Conservation (phyloP, 306 rosid genomes). For the Citrullus mucosospermus region DNA sequence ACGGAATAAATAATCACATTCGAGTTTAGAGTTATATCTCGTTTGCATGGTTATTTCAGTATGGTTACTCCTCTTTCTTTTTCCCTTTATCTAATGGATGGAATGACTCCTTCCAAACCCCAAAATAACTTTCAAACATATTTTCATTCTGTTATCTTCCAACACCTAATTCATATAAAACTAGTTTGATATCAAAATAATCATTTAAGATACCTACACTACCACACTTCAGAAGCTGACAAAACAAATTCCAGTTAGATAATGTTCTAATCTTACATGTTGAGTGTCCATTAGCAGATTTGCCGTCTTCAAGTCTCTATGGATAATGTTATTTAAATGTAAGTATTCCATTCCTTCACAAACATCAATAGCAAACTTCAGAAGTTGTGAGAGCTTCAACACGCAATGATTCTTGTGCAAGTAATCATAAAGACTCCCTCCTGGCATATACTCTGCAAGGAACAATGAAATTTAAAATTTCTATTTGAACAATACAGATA, state of each 20-base stretch:
- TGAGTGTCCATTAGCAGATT: constrained; percentile 80
- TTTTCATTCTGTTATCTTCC: background rate
- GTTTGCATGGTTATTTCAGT: background rate
- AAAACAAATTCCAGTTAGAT: constrained; percentile 9
- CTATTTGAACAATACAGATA: background rate
- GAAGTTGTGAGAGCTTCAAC: constrained; percentile 57
- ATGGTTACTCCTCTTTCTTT: background rate
- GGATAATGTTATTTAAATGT: constrained; percentile 74
- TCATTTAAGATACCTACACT: background rate
- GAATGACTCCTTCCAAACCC: background rate
- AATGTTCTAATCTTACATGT: constrained; percentile 45
- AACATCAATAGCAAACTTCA: constrained; percentile 82
- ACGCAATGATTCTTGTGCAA: constrained; percentile 81
- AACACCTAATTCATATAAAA: background rate
- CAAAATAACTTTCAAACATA: background rate
- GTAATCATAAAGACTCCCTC: constrained; percentile 95
- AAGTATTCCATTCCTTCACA: constrained; percentile 96
- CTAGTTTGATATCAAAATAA: background rate
- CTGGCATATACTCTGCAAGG: constrained; percentile 88
- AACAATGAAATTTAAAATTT: constrained; percentile 11
- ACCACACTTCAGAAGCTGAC: background rate
- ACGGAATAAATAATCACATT: background rate
- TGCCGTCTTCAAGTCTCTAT: constrained; percentile 96
- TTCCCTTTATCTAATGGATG: background rate
- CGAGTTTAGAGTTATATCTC: background rate